These are phyloP conservation scores for Castanea mollissima DNA, from an alignment of 306 rosid species.

Conservation along the genomic window DNA sequence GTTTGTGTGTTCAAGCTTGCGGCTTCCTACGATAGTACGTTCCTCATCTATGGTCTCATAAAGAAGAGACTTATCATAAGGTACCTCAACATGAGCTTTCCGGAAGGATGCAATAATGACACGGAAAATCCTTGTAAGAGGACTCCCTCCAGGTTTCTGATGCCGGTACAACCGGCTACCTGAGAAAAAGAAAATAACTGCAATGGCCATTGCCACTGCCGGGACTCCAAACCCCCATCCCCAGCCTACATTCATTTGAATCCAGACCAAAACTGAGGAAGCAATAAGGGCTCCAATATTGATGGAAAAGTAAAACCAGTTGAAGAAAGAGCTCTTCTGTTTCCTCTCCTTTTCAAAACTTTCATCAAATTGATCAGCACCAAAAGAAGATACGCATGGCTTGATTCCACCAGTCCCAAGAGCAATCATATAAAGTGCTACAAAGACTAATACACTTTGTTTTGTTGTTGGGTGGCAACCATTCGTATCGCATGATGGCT, in stretches of 20 bases:
- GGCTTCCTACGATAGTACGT: constrained; percentile 70
- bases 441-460: constrained; percentile 43
- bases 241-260: constrained; percentile 87
- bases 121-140: constrained; percentile 72
- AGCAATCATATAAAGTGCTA: constrained; percentile 76
- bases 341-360: constrained; percentile 49
- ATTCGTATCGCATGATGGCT: constrained; percentile 45
- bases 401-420: constrained; percentile 89
- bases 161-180: constrained; percentile 61
- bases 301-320: constrained; percentile 87
- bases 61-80: constrained; percentile 63
- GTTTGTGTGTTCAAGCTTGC: constrained; percentile 75
- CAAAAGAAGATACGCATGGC: constrained; percentile 87
- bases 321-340: constrained; percentile 72
- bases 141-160: constrained; percentile 82
- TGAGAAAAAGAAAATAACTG: constrained; percentile 54
- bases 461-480: constrained; percentile 52
- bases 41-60: constrained; percentile 64
- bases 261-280: constrained; percentile 73
- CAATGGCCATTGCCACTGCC: constrained; percentile 71
- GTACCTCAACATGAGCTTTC: constrained; percentile 45
- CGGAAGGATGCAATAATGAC: constrained; percentile 63
- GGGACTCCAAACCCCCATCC: constrained; percentile 93
- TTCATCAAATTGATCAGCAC: constrained; percentile 90
- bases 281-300: constrained; percentile 75